Base-by-base conservation (phyloP, 1,284 basidiomycete species). In the Tetrapyrgos nigripes region DNA sequence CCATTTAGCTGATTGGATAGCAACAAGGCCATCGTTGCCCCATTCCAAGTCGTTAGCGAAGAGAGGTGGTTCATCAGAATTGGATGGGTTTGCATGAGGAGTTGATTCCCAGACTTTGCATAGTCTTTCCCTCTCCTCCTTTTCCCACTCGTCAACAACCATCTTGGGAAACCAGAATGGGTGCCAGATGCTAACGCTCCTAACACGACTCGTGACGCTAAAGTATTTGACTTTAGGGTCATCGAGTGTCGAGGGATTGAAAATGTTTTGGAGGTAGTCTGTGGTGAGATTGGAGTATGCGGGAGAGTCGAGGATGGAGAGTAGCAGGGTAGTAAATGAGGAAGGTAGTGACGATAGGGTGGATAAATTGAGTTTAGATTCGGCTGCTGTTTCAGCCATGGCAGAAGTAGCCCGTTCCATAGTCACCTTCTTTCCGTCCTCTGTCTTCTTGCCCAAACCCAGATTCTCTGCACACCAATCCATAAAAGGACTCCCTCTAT, bases 401-500 rank as follows among this genome's bases (percentile, higher is more conserved):
- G 53, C 13, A 54, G 64, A 33, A 66, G 63, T 33, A 35, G 62
- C 6, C 46, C 43, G 19, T 57, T 37, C 33, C 47, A 28, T 17
- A 48, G 19, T 58, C 26, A 26, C 45, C 54, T 19, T 21, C 69
- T 23, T 67, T 66, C 60, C 80, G 76, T 51, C 80, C 73, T 59
- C 73, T 68, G 9, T 75, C 26, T 73, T 78, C 72, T 79, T 86
- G 8, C 95, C 96, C 24, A 97, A 85, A 3, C 96, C 95, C 62
- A 97, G 91, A 67, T 95, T 91, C 54, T 92, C 90, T 53, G 84
- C 83, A 77, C 97, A 98, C 97, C 97, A 99, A 76, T 98, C 96
- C 97, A 99, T 99, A 74, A 99, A 98, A 0, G 97, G 96, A 66
- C 93, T 96, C 26, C 97, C 97, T 26, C 93, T 86, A 74, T 99